phyloP scores from a whole-genome alignment of 1,284 basidiomycete species.

The Mycena sp. region DNA sequence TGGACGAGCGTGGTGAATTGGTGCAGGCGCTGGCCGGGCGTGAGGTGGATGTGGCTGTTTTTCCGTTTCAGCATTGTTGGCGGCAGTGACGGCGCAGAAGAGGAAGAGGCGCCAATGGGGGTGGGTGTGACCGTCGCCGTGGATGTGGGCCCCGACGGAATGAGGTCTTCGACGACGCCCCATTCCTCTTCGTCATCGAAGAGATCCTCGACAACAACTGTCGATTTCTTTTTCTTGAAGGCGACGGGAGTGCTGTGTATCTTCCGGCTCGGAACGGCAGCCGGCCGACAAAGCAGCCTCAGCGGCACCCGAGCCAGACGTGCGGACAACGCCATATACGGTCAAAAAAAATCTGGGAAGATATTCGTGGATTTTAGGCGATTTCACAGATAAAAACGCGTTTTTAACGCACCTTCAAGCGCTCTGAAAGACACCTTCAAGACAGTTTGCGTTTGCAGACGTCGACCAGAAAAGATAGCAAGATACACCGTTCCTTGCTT shows the following conservation, averaged over 20 bases:
- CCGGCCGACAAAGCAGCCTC: neutral
- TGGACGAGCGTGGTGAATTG: slow-evolving; percentile 37
- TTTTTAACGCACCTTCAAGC: too few species aligned
- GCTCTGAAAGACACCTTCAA: too few species aligned
- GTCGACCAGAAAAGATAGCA: too few species aligned
- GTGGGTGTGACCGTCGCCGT: neutral
- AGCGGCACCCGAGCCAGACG: neutral
- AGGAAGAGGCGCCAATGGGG: neutral
- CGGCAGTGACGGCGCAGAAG: neutral
- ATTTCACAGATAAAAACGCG: too few species aligned
- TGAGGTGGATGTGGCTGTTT: slow-evolving; percentile 21
- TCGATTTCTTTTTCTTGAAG: slow-evolving; percentile 13
- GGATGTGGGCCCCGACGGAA: neutral
- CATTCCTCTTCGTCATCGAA: slow-evolving; percentile 25
- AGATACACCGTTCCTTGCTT: too few species aligned
- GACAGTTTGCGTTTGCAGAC: too few species aligned
- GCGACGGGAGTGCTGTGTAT: slow-evolving; percentile 19
- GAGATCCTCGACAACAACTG: neutral
- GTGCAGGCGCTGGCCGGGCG: slow-evolving; percentile 32
- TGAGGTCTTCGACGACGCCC: slow-evolving; percentile 23
- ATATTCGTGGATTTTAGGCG: too few species aligned
- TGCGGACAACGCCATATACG: too few species aligned
- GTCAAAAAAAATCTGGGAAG: too few species aligned
- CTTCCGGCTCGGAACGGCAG: neutral
- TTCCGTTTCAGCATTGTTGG: neutral